Conservation (phyloP, 2,329 filamentous ascomycete species). For the Penicillium sp. region DNA sequence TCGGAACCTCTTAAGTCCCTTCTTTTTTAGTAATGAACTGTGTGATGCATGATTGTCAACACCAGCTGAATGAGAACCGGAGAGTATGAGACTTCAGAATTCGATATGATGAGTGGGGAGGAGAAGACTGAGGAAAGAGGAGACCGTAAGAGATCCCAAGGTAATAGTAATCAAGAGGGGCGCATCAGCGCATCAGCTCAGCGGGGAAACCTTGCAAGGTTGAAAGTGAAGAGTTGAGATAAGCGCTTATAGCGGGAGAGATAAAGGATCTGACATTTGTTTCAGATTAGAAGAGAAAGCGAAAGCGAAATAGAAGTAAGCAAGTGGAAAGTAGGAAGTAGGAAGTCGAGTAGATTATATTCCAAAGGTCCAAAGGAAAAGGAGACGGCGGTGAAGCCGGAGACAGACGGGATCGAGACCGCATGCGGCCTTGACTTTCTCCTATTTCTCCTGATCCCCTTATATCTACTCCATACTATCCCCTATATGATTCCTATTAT, state of each 20-base stretch:
- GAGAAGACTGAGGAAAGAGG: background rate
- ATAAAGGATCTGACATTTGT: slow-evolving; percentile 1
- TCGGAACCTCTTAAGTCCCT: slow-evolving; percentile 4
- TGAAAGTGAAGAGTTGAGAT: slow-evolving; percentile 1
- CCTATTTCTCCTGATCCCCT: background rate
- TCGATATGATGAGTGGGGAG: background rate
- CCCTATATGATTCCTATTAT: background rate
- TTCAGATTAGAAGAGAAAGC: too few relatives aligned
- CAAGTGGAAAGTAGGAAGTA: background rate
- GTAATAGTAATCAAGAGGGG: background rate
- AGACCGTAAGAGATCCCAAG: background rate
- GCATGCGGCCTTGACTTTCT: slow-evolving; percentile 13
- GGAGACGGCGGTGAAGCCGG: slow-evolving; percentile 18
- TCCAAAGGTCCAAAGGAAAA: background rate
- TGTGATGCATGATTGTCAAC: slow-evolving; percentile 14
- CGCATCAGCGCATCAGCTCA: slow-evolving; percentile 5
- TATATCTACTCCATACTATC: too few relatives aligned
- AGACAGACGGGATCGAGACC: slow-evolving; percentile 10
- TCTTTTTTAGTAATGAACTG: slow-evolving; percentile 10
- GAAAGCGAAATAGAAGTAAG: background rate
- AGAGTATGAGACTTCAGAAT: background rate
- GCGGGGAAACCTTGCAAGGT: background rate
- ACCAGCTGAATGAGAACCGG: background rate
- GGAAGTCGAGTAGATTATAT: background rate
- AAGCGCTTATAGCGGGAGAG: slow-evolving; percentile 4